phyloP scores from a whole-genome alignment of 192 early-diverging fungal species.

The Coemansia guatemalensis region DNA sequence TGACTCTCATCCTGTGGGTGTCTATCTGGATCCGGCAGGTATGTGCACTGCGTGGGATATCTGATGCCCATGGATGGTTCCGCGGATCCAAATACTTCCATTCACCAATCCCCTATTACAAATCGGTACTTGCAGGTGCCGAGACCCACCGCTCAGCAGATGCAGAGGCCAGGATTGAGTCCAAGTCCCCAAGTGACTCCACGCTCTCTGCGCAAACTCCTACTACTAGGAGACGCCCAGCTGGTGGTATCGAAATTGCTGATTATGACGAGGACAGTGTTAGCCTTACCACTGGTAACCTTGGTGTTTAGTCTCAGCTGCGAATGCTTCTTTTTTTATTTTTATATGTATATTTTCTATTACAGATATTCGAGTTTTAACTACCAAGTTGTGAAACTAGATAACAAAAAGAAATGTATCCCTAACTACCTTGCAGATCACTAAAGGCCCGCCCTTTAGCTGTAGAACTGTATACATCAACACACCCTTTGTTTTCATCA shows the following conservation, averaged over 20 bases:
- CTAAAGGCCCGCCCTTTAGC: slow-evolving; percentile 30
- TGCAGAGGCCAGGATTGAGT: neutral
- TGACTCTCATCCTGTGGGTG: slow-evolving; percentile 31
- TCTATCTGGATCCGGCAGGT: slow-evolving; percentile 48
- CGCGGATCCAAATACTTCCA: slow-evolving; percentile 30
- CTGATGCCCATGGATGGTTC: slow-evolving; percentile 37
- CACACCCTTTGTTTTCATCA: slow-evolving; percentile 48
- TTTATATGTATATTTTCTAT: slow-evolving; percentile 5
- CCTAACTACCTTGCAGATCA: neutral
- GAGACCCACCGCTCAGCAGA: neutral
- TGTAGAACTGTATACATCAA: slow-evolving; percentile 24
- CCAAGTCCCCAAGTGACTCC: slow-evolving; percentile 3
- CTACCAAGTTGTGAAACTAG: neutral
- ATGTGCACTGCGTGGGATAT: slow-evolving; percentile 26
- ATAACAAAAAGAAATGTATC: neutral
- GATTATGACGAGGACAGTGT: slow-evolving; percentile 23
- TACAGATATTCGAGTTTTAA: neutral
- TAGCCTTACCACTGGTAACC: slow-evolving; percentile 28
- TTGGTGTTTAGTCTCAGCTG: slow-evolving; percentile 16
- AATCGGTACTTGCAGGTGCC: slow-evolving; percentile 4
- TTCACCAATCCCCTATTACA: slow-evolving; percentile 41
- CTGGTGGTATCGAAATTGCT: slow-evolving; percentile 12
- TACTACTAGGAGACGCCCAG: neutral
- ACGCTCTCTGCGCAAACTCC: slow-evolving; percentile 16
- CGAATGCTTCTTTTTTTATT: neutral